Evolutionary conservation across 306 rosid species (phyloP), one percentile per base, ranked within the genome.

Genomic region (Quercus mongolica): DNA sequence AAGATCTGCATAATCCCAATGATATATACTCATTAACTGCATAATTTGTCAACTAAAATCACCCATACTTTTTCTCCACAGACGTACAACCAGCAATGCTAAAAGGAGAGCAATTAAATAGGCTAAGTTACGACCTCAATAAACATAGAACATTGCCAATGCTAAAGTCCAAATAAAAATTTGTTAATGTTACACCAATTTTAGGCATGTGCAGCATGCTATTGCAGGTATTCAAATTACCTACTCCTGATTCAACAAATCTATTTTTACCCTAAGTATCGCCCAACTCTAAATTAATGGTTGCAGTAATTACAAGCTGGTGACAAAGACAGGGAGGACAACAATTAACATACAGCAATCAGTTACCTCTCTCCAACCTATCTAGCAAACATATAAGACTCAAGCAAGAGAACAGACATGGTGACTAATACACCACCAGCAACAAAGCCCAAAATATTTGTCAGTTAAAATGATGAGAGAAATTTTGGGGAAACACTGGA

Each of bases 1-100:
- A 89, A 94, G 67, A 94, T 94, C 98, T 94, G 83, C 28, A 74
- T 6, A 65, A 46, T 1, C n/a, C 55, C 5, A 49, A 18, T 6
- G 11, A 67, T n/a, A 35, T 19, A 64, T 6, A 49, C 54, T 12
- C 15, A 12, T 49, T 3, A 49, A 49, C 54, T 10, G 3, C 54
- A 25, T 25, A 0, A 1, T 20, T 18, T 10, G 67, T 64, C 13
- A 30, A 30, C 20, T 30, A 15, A 10, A 30, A 59, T 59, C 17
- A 14, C 0, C 12, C 6, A 23, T 59, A 6, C 31, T 23, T 23
- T 9, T 14, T 9, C 28, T 0, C 31, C 65, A 59, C 25, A 23
- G 5, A 23, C 4, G 5, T 20, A 23, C 26, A 59, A 59, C 26
- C 3, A 3, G 6, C 13, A 4, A 35, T 28, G n/a, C 17, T 18